Evolutionary conservation across 1,284 basidiomycete genomes (phyloP), one percentile per base, ranked within the genome.

Genomic region (Microbotryum lychnidis-dioicae): DNA sequence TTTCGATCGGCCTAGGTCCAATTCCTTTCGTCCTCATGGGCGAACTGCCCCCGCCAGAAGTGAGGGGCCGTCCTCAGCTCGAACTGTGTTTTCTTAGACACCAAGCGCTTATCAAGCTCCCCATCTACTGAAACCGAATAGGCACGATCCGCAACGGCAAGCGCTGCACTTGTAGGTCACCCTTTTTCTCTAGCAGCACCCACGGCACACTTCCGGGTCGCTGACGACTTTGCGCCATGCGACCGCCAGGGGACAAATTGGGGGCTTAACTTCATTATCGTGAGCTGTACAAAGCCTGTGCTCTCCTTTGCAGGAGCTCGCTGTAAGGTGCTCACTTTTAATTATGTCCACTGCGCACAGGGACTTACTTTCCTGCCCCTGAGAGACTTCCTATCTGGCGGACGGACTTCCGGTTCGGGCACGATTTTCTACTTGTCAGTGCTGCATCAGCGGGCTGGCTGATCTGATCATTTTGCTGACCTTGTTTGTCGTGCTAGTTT

Each of bases 11-110:
- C 0, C 58, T 77, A 1, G 77, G 77, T 0, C 76, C 77, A 3
- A 64, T 78, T 10, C 76, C 77, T 2, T 78, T 77, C 54, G 71
- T 78, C 25, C 71, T 78, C 27, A 62, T 77, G 5, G 73, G 75
- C 6, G 76, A 77, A 61, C 56, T 77, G 25, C 74, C 77, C 2
- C 73, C 75, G 1, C 54, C 57, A 16, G 54, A 63, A 54, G 70
- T 69, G 23, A 57, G 64, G 29, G 45, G 20, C 18, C 23, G 16
- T 49, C 12, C 37, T 42, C 37, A 6, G 37, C 16, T 42, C 37
- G 6, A 18, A 18, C 18, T 14, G 9, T 42, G 37, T 6, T 12
- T 12, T 12, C 37, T 5, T 18, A 42, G 16, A 6, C 4, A 42
- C 10, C 12, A 5, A 16, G 37, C 12, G 37, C 37, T 42, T 42